Conservation (phyloP, 1,284 basidiomycete genomes). For the Cryptococcus amylolentus region DNA sequence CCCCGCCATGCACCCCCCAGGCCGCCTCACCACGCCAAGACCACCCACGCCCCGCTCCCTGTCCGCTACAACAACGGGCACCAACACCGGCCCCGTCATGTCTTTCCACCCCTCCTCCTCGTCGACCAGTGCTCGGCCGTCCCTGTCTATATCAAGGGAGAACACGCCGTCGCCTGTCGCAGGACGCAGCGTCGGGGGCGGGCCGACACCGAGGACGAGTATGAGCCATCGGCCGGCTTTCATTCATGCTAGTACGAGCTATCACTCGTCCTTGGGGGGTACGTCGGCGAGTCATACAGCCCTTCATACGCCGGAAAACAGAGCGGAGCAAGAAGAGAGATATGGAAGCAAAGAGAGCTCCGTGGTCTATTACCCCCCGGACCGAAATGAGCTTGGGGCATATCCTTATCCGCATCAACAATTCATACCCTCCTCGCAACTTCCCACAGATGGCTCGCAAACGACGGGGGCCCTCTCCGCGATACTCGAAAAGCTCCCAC, state of each 20-base stretch:
- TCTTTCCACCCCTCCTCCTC: background rate
- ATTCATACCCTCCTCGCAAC: background rate
- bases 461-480: too few relatives aligned
- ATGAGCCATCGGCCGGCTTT: conserved; percentile 20
- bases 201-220: background rate
- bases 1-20: background rate
- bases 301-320: too few relatives aligned
- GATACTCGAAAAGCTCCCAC: too few relatives aligned
- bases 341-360: too few relatives aligned
- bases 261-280: background rate
- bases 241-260: conserved; percentile 14
- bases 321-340: too few relatives aligned
- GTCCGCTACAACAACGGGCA: background rate
- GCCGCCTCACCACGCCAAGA: background rate
- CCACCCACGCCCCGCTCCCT: background rate
- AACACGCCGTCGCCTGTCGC: background rate
- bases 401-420: conserved; percentile 1
- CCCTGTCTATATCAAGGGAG: background rate
- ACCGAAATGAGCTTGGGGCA: background rate
- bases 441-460: background rate
- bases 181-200: background rate
- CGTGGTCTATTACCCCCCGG: background rate
- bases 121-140: background rate
- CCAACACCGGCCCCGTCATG: background rate
- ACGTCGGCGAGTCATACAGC: background rate